Evolutionary conservation across 2,329 filamentous ascomycete species (phyloP).

Genomic region (Ilyonectria mors-panacis): DNA sequence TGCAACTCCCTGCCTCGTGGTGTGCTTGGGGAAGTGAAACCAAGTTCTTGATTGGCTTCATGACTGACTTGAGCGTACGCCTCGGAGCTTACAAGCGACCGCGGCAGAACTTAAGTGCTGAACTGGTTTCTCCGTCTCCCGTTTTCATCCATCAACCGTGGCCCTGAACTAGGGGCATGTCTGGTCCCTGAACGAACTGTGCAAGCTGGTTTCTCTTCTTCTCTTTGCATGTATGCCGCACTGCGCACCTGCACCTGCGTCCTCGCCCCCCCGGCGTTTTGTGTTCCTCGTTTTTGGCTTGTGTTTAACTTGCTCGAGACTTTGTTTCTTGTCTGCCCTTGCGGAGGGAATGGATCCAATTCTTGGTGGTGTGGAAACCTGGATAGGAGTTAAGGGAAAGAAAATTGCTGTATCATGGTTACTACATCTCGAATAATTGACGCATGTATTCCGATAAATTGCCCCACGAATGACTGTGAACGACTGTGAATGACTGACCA

Average conservation of each 20-base stretch:
- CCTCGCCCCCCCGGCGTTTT: constrained; percentile 15
- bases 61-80: constrained; percentile 32
- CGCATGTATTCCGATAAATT: neutral
- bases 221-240: constrained; percentile 21
- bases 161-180: constrained; percentile 12
- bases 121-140: constrained; percentile 8
- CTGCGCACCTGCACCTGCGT: constrained; percentile 13
- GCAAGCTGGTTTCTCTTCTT: constrained; percentile 19
- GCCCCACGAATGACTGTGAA: neutral
- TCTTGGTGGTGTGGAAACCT: constrained; percentile 14
- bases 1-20: constrained; percentile 33
- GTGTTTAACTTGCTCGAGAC: constrained; percentile 16
- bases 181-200: constrained; percentile 24
- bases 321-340: constrained; percentile 20
- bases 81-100: constrained; percentile 14
- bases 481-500: neutral
- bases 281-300: constrained; percentile 25
- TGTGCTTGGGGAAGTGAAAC: constrained; percentile 37
- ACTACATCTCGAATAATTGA: constrained; percentile 13
- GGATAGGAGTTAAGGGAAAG: constrained; percentile 30
- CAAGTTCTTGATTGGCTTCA: constrained; percentile 37
- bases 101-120: constrained; percentile 12
- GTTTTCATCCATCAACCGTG: constrained; percentile 14
- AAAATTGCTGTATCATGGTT: constrained; percentile 9
- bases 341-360: constrained; percentile 19